A percentile compares a stretch with the other conserved stretches of the same genome.
Conservation (phyloP, 306 rosid genomes). For the Ziziphus jujuba region DNA sequence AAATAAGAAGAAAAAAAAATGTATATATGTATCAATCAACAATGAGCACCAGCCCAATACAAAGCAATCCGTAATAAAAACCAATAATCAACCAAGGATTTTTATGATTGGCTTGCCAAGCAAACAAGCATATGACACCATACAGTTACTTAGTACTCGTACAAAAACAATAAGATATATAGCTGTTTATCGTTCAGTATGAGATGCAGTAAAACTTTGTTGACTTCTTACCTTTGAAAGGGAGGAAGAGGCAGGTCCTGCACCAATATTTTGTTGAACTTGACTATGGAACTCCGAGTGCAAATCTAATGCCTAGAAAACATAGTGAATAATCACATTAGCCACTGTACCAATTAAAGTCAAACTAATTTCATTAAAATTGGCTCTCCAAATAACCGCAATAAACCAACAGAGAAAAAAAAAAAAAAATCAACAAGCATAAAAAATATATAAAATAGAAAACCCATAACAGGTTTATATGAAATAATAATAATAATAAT, state of each 20-base stretch:
- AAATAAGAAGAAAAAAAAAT: too few relatives aligned
- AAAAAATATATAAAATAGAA: too few relatives aligned
- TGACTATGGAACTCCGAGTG: constrained; percentile 73
- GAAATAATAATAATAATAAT: neutral
- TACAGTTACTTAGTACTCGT: neutral
- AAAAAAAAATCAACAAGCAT: too few relatives aligned
- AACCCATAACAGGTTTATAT: neutral
- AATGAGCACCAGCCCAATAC: neutral
- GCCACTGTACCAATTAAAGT: neutral
- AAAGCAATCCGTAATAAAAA: neutral
- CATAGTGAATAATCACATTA: constrained; percentile 7
- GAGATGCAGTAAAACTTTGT: constrained; percentile 2
- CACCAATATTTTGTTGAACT: constrained; percentile 48
- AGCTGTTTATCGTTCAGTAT: neutral
- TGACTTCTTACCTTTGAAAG: constrained; percentile 51
- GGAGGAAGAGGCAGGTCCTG: constrained; percentile 48
- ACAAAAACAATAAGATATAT: neutral
- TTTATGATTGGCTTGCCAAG: neutral
- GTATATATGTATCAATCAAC: neutral
- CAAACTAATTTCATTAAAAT: neutral
- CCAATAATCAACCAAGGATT: neutral
- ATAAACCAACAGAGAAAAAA: too few relatives aligned
- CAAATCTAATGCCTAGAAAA: constrained; percentile 61
- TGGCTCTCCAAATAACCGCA: too few relatives aligned
- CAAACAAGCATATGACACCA: neutral